Evolutionary conservation across 225 moss, liverwort and hornwort genomes (phyloP).

Genomic region (Antitrichia curtipendula): DNA sequence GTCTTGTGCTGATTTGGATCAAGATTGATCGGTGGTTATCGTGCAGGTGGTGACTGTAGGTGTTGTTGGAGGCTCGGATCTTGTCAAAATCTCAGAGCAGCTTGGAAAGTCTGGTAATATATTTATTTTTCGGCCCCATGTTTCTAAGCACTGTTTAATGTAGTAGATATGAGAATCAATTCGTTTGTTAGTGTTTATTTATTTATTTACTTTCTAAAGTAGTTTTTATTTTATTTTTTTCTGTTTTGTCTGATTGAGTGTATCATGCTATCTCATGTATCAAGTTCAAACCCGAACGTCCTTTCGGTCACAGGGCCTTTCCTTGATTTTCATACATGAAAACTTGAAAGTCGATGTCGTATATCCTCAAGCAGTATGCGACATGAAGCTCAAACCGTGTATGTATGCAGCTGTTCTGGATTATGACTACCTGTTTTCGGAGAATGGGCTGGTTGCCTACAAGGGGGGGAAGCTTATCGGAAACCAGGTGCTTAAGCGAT

Average conservation of each 20-base stretch:
- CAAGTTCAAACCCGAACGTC: background rate
- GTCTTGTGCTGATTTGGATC: background rate
- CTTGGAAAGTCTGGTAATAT: constrained; percentile 56
- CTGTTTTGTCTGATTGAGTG: background rate
- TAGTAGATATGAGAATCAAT: background rate
- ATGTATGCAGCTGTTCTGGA: constrained; percentile 46
- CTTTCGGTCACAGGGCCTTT: background rate
- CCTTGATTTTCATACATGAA: background rate
- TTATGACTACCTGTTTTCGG: constrained; percentile 86
- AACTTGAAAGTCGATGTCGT: background rate
- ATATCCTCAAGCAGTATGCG: background rate
- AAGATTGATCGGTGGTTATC: background rate
- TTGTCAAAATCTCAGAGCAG: constrained; percentile 88
- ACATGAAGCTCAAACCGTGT: background rate
- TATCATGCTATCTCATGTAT: background rate
- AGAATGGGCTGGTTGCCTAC: constrained; percentile 82
- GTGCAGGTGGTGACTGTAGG: constrained; percentile 80
- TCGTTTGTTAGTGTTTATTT: background rate
- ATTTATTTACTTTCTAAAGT: too few relatives aligned
- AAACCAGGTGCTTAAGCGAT: constrained; percentile 39
- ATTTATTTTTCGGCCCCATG: background rate
- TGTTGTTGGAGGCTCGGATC: constrained; percentile 91
- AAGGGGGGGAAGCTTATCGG: constrained; percentile 62
- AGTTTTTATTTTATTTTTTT: background rate
- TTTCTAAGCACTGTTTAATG: background rate